Base-by-base conservation (phyloP, 2,329 filamentous ascomycete species). In the Ophiognomonia clavigignenti-juglandacearum region DNA sequence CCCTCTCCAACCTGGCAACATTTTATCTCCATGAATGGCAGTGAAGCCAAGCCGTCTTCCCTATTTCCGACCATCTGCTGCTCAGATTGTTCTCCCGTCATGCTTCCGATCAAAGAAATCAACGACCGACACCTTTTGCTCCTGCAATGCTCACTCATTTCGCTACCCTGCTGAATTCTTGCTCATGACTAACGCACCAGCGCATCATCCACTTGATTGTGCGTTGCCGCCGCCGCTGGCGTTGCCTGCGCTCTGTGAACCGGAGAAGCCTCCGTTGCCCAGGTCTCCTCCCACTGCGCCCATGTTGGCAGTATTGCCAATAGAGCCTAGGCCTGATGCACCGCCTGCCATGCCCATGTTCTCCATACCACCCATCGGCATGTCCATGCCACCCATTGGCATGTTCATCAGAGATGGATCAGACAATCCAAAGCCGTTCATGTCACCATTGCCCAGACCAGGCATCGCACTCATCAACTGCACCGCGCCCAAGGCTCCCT, bases 401-500 rank as follows among this genome's bases (percentile, higher is more conserved):
- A 51, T 48, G 18, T 45, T 34, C 48, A 51, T 42, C 44, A 53
- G 23, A 6, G 51, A 50, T 38, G 50, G 43, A n/a, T 50, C 47
- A 13, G 32, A 29, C 37, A 53, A 38, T 16, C 45, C 45, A 18
- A 53, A 40, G 16, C 51, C 51, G 36, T 53, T 51, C 47, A 52
- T 47, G 42, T 50, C 50, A 19, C 43, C 50, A 18, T 47, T 47
- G 26, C 43, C 43, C 37, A 47, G 39, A n/a, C 36, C 37, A 14
- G 42, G 35, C 47, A 50, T 47, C 5, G 51, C 47, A 32, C 43
- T 45, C 43, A 45, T 45, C 35, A 81, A 66, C 54, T 76, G 67
- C 18, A 63, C 66, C 20, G 67, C 64, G 35, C 80, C 80, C 11
- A 83, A 68, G 19, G 61, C 61, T 22, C 76, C 78, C 45, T 82